Percentiles rank a stretch among this genome's conserved stretches.
Conservation (phyloP, 1,139 yeast species). For the Suhomyces bribrorum region DNA sequence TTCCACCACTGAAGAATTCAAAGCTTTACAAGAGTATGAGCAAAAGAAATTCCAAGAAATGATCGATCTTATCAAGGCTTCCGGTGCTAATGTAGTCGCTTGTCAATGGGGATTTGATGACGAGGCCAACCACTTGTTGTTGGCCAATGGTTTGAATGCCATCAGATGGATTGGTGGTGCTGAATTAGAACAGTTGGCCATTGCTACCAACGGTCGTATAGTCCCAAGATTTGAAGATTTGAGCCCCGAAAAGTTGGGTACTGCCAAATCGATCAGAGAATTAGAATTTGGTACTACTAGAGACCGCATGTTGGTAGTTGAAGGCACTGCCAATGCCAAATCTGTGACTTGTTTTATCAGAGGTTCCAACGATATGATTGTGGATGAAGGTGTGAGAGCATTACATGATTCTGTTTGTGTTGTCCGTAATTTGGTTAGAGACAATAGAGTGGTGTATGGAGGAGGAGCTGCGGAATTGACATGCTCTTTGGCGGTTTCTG, state of each 20-base stretch:
- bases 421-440: conserved; percentile 91
- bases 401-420: conserved; percentile 96
- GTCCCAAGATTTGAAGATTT: conserved; percentile 97
- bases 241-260: conserved; percentile 77
- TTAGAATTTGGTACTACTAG: conserved; percentile 94
- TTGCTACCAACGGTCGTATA: conserved; percentile 95
- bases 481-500: conserved; percentile 87
- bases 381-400: conserved; percentile 95
- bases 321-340: conserved; percentile 82
- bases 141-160: conserved; percentile 88
- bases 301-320: conserved; percentile 93
- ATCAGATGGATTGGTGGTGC: conserved; percentile 99
- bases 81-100: conserved; percentile 95
- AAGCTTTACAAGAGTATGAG: conserved; percentile 87
- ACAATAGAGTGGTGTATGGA: conserved; percentile 92
- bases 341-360: conserved; percentile 94
- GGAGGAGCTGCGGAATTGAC: conserved; percentile 98
- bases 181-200: conserved; percentile 92
- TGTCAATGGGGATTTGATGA: conserved; percentile 99
- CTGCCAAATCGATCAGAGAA: conserved; percentile 83
- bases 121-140: conserved; percentile 91
- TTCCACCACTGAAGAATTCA: conserved; percentile 87
- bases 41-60: conserved; percentile 86
- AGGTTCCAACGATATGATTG: conserved; percentile 97
- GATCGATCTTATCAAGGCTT: conserved; percentile 80